Evolutionary conservation across 768 basidiomycete species (phyloP).

Genomic region (Phanerochaete carnosa): DNA sequence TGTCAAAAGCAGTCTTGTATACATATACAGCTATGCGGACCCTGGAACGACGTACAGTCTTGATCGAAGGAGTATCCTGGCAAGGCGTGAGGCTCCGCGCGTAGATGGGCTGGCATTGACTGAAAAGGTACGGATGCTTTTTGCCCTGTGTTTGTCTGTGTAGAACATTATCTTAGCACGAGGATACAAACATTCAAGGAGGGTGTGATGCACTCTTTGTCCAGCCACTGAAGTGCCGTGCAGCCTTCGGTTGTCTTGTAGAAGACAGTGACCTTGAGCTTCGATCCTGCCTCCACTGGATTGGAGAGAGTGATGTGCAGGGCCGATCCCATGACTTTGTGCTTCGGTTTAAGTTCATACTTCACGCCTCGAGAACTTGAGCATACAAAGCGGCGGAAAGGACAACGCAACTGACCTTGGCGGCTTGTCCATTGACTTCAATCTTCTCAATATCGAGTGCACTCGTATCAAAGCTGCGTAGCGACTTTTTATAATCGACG

Average conservation of each 20-base stretch:
- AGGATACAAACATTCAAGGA: not conserved
- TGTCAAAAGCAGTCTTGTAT: slow-evolving; percentile 23
- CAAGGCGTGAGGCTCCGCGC: slow-evolving; percentile 75
- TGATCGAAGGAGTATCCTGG: slow-evolving; percentile 89
- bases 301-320: slow-evolving; percentile 55
- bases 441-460: slow-evolving; percentile 59
- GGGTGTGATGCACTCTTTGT: slow-evolving; percentile 53
- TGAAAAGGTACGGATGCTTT: slow-evolving; percentile 82
- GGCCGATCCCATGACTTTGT: slow-evolving; percentile 76
- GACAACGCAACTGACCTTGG: not conserved
- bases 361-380: slow-evolving; percentile 19
- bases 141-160: slow-evolving; percentile 83
- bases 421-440: slow-evolving; percentile 44
- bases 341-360: slow-evolving; percentile 53
- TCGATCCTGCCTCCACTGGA: slow-evolving; percentile 39
- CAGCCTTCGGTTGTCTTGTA: slow-evolving; percentile 75
- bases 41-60: slow-evolving; percentile 56
- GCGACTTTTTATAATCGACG: not conserved
- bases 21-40: too few species aligned
- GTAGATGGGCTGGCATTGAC: slow-evolving; percentile 92
- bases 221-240: slow-evolving; percentile 86
- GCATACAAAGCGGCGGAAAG: not conserved
- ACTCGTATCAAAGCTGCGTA: slow-evolving; percentile 65
- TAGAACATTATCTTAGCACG: not conserved
- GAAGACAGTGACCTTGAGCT: slow-evolving; percentile 45